phyloP scores from a whole-genome alignment of 148 eudicot species.

The Rhododendron ferrugineum region DNA sequence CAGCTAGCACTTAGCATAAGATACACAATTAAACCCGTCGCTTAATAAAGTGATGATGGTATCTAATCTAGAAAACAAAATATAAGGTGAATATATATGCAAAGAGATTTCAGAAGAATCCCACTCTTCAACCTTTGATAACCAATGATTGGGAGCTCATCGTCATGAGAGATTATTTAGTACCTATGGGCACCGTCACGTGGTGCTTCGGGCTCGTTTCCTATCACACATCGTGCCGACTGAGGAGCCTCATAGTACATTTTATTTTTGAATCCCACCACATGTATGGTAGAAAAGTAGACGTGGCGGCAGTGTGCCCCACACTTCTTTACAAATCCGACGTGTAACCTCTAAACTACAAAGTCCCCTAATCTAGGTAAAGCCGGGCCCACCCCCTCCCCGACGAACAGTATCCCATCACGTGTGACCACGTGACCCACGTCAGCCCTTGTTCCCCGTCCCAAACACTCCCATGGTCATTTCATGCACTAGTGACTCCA shows the following conservation, averaged over 20 bases:
- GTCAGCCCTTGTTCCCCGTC: background rate
- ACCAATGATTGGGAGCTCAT: background rate
- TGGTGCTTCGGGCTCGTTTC: too few relatives aligned
- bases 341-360: background rate
- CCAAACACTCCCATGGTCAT: slow-evolving; percentile 7
- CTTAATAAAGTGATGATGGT: too few relatives aligned
- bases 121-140: background rate
- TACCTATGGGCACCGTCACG: too few relatives aligned
- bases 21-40: background rate
- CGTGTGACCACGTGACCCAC: slow-evolving; percentile 37
- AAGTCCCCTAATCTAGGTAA: background rate
- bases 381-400: background rate
- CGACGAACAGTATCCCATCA: slow-evolving; percentile 19
- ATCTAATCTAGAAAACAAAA: background rate
- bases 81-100: background rate
- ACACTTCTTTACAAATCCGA: background rate
- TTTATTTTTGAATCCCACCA: too few relatives aligned
- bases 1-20: background rate
- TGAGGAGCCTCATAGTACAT: too few relatives aligned
- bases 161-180: too few relatives aligned
- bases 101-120: background rate
- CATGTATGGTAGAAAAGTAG: too few relatives aligned
- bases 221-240: too few relatives aligned
- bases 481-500: slow-evolving; percentile 50
- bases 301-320: background rate